Evolutionary conservation across 1,284 basidiomycete species (phyloP).

Genomic region (Irpex sp.): DNA sequence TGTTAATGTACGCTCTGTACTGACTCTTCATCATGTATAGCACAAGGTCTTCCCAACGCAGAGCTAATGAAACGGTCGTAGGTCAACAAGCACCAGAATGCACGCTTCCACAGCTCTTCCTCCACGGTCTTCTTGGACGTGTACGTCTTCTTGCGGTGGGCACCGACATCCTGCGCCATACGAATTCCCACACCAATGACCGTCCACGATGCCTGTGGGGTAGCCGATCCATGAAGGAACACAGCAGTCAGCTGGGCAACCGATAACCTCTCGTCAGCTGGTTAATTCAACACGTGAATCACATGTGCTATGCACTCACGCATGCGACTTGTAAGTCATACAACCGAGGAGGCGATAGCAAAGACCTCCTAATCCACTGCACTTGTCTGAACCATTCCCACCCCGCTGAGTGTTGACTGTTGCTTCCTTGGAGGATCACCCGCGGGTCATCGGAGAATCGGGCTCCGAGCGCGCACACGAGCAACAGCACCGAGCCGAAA

Average conservation of each 20-base stretch:
- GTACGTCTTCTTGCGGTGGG: slow-evolving; percentile 34
- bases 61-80: slow-evolving; percentile 64
- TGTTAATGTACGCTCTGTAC: slow-evolving; percentile 17
- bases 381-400: slow-evolving; percentile 76
- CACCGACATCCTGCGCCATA: slow-evolving; percentile 41
- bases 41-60: slow-evolving; percentile 74
- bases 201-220: slow-evolving; percentile 49
- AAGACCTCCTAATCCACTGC: slow-evolving; percentile 50
- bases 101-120: slow-evolving; percentile 54
- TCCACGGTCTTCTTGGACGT: slow-evolving; percentile 27
- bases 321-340: slow-evolving; percentile 67
- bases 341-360: slow-evolving; percentile 56
- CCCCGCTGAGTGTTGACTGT: slow-evolving; percentile 57
- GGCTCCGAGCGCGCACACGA: slow-evolving; percentile 75
- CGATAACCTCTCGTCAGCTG: neutral
- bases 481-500: slow-evolving; percentile 67
- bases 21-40: slow-evolving; percentile 80
- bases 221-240: slow-evolving; percentile 42
- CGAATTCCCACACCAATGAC: slow-evolving; percentile 50
- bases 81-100: slow-evolving; percentile 65
- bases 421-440: slow-evolving; percentile 48
- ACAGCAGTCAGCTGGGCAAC: slow-evolving; percentile 29
- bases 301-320: slow-evolving; percentile 18
- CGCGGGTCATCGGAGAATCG: slow-evolving; percentile 68
- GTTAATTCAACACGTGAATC: neutral